phyloP scores from a whole-genome alignment of 331 rosid genomes.

The Dryas integrifolia region DNA sequence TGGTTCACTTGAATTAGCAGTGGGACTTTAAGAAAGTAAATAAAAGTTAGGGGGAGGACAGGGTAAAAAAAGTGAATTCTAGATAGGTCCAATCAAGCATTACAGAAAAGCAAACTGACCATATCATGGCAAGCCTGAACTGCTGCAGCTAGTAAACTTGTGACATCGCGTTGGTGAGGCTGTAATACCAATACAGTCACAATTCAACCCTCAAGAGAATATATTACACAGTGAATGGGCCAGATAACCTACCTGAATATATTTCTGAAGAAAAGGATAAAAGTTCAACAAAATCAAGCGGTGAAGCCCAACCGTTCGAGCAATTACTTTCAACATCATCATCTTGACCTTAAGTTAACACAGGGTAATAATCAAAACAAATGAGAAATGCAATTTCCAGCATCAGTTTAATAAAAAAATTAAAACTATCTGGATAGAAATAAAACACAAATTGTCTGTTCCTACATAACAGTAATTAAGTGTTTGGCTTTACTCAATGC shows the following conservation, averaged over 20 bases:
- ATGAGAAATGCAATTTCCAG: conserved; percentile 13
- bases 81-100: conserved; percentile 2
- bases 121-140: conserved; percentile 92
- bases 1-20: conserved; percentile 16
- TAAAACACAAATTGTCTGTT: neutral
- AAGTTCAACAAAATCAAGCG: conserved; percentile 59
- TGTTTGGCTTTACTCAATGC: neutral
- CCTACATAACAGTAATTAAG: neutral
- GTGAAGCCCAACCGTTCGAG: conserved; percentile 84
- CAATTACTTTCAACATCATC: conserved; percentile 86
- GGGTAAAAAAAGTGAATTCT: conserved; percentile 4
- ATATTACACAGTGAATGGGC: conserved; percentile 14
- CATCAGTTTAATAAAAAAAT: neutral
- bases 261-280: conserved; percentile 69
- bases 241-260: conserved; percentile 56
- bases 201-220: conserved; percentile 20
- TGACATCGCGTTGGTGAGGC: conserved; percentile 83
- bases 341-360: conserved; percentile 60
- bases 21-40: neutral
- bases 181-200: conserved; percentile 38
- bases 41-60: conserved; percentile 4
- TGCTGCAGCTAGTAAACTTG: conserved; percentile 78
- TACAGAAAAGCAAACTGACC: conserved; percentile 45
- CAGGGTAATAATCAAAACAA: conserved; percentile 28
- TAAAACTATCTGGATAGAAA: neutral